Conservation (phyloP, 140 eudicot species). For the Anethum foeniculum region DNA sequence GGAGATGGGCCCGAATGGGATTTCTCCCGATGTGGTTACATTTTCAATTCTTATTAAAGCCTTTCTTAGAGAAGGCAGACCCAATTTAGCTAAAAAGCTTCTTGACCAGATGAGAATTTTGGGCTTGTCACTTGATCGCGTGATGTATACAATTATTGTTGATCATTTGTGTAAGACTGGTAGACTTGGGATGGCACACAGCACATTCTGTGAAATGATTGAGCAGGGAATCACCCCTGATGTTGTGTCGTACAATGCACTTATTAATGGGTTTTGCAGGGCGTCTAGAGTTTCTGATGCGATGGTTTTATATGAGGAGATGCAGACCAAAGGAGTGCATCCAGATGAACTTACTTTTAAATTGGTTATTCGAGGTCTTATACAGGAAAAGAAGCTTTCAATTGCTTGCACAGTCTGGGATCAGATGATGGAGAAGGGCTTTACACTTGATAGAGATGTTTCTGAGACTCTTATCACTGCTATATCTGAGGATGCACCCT, state of each 20-base stretch:
- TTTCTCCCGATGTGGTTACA: constrained; percentile 65
- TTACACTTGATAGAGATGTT: constrained; percentile 71
- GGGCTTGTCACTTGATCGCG: constrained; percentile 66
- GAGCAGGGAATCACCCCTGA: constrained; percentile 59
- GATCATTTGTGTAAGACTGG: constrained; percentile 75
- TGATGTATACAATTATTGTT: constrained; percentile 56
- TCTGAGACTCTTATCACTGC: constrained; percentile 57
- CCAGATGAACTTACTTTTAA: constrained; percentile 87
- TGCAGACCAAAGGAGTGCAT: constrained; percentile 47
- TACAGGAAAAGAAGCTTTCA: constrained; percentile 50
- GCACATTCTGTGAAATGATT: constrained; percentile 60
- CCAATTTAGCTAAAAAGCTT: constrained; percentile 43
- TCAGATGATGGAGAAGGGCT: constrained; percentile 92
- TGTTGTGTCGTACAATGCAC: constrained; percentile 71
- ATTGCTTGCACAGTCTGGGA: constrained; percentile 80
- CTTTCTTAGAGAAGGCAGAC: constrained; percentile 53
- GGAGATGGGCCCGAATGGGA: constrained; percentile 67
- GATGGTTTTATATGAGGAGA: constrained; percentile 58
- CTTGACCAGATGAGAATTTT: constrained; percentile 71
- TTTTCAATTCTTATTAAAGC: constrained; percentile 77
- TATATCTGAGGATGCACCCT: constrained; percentile 30
- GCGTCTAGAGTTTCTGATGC: constrained; percentile 60
- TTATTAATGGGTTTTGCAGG: constrained; percentile 70
- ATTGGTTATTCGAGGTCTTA: constrained; percentile 56
- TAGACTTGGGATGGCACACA: constrained; percentile 37